Conservation (phyloP, 495 filamentous ascomycete species). For the Xylona heveae region DNA sequence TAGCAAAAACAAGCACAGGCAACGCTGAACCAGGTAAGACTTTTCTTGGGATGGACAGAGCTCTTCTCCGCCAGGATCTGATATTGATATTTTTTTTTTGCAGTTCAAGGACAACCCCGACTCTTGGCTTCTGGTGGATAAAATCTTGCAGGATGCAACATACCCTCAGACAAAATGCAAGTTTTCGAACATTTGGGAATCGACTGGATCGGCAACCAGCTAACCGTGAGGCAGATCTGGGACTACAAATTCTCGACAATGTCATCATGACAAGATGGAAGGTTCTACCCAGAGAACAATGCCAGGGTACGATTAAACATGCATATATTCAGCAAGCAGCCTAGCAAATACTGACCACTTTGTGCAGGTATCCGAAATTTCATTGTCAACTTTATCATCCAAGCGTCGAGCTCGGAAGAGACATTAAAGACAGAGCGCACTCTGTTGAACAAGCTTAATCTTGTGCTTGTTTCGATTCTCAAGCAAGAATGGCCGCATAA, state of each 20-base stretch:
- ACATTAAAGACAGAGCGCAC: conserved; percentile 59
- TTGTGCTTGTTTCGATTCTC: conserved; percentile 88
- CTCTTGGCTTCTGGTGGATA: conserved; percentile 90
- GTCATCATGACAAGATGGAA: conserved; percentile 99
- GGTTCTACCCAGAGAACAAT: conserved; percentile 84
- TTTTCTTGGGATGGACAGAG: not conserved
- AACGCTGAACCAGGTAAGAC: conserved; percentile 73
- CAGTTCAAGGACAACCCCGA: conserved; percentile 98
- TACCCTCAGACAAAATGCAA: conserved; percentile 94
- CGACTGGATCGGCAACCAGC: conserved; percentile 10
- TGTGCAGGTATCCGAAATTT: conserved; percentile 83
- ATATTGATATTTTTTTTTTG: conserved; percentile 1
- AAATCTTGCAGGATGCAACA: conserved; percentile 73
- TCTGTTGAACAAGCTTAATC: conserved; percentile 90
- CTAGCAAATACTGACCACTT: conserved; percentile 7
- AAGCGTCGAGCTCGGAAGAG: conserved; percentile 74
- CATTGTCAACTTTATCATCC: conserved; percentile 91
- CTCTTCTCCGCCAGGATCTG: not conserved
- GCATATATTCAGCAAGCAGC: too few relatives aligned
- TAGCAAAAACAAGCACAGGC: conserved; percentile 97
- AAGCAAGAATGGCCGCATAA: conserved; percentile 99
- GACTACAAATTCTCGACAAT: conserved; percentile 87
- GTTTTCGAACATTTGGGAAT: conserved; percentile 14
- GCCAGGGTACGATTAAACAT: conserved; percentile 60
- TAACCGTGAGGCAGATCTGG: conserved; percentile 50